Evolutionary conservation across 2,329 filamentous ascomycete species (phyloP).

Genomic region (Myriosclerotinia duriaeana): DNA sequence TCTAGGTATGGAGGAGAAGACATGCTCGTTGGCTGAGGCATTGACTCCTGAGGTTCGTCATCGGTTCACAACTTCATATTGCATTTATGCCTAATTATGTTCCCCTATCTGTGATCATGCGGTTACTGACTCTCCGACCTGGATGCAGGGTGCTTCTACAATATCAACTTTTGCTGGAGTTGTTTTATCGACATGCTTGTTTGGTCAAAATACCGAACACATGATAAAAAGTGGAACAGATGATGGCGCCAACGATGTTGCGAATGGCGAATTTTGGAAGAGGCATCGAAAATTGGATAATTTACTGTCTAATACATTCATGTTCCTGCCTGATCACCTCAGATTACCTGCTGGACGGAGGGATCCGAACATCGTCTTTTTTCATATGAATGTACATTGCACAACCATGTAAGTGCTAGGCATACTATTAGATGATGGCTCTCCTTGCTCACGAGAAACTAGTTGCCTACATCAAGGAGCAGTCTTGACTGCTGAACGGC

Average conservation of each 20-base stretch:
- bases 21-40: conserved; percentile 62
- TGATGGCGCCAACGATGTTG: conserved; percentile 72
- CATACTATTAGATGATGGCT: not conserved
- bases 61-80: no score
- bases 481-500: conserved; percentile 75
- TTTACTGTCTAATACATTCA: conserved; percentile 71
- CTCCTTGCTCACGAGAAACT: not conserved
- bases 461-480: conserved; percentile 81
- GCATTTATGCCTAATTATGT: no score
- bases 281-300: conserved; percentile 82
- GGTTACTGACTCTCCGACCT: no score
- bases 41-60: conserved; percentile 43
- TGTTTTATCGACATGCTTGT: conserved; percentile 72
- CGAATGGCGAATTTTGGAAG: conserved; percentile 78
- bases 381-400: conserved; percentile 86
- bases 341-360: conserved; percentile 67
- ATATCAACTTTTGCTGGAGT: conserved; percentile 73
- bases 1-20: conserved; percentile 60
- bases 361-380: conserved; percentile 73
- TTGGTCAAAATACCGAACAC: conserved; percentile 79
- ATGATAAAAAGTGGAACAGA: conserved; percentile 69
- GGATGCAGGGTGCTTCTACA: conserved; percentile 48
- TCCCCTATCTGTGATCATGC: no score
- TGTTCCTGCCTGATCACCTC: conserved; percentile 74
- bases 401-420: conserved; percentile 59